Evolutionary conservation across 1,284 basidiomycete genomes (phyloP).

Genomic region (Kwoniella shivajii): DNA sequence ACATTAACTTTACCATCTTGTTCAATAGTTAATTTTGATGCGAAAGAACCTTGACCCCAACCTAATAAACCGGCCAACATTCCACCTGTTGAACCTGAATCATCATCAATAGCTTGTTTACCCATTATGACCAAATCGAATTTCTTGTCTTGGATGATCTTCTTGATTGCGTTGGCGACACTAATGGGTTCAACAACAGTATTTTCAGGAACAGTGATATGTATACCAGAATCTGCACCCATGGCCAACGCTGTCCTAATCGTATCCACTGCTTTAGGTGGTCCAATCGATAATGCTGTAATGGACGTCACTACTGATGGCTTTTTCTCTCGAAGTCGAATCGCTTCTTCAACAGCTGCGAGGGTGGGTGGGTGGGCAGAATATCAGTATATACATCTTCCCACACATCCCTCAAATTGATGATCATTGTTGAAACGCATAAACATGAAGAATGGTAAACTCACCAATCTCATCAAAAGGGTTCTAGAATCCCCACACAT

Average conservation of each 20-base stretch:
- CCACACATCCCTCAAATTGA: background rate
- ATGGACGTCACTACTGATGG: conserved; percentile 78
- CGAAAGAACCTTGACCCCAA: conserved; percentile 95
- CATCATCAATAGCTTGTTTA: conserved; percentile 99
- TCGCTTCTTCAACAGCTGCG: conserved; percentile 94
- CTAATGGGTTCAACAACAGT: conserved; percentile 62
- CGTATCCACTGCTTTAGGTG: conserved; percentile 84
- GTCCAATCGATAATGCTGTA: conserved; percentile 89
- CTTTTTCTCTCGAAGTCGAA: conserved; percentile 78
- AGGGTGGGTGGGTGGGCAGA: background rate
- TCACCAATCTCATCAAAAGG: conserved; percentile 95
- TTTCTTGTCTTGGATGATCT: conserved; percentile 71
- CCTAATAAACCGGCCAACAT: conserved; percentile 92
- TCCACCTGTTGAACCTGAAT: conserved; percentile 94
- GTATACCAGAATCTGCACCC: conserved; percentile 92
- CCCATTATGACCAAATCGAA: conserved; percentile 89
- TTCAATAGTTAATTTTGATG: conserved; percentile 83
- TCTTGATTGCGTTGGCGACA: conserved; percentile 68
- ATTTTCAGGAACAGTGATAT: conserved; percentile 86
- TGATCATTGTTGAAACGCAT: background rate
- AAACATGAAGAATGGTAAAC: too few relatives aligned
- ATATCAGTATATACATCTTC: background rate
- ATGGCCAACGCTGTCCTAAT: conserved; percentile 95
- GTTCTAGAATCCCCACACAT: too few relatives aligned
- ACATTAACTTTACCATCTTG: conserved; percentile 70